phyloP scores from a whole-genome alignment of 345 rosid species.

The Carallia brachiata region DNA sequence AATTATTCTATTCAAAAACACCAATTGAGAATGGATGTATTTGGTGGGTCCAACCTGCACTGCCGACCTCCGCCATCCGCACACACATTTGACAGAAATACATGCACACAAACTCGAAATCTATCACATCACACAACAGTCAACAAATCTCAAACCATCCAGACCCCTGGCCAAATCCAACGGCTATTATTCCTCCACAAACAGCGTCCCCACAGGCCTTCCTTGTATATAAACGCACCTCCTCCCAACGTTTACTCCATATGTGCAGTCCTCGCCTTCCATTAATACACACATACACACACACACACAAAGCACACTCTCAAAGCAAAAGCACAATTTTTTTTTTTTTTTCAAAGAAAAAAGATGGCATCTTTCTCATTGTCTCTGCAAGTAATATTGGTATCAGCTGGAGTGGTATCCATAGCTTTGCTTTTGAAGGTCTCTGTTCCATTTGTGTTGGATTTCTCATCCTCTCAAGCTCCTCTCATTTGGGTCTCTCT shows the following conservation, averaged over 20 bases:
- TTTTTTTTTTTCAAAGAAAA: background rate
- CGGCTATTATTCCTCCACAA: conserved; percentile 9
- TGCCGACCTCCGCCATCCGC: background rate
- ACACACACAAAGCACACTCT: no score
- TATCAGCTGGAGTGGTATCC: conserved; percentile 38
- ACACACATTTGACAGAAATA: background rate
- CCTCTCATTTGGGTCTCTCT: conserved; percentile 43
- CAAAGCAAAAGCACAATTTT: no score
- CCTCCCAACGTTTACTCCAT: background rate
- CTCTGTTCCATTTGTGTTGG: conserved; percentile 35
- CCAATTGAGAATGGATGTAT: no score
- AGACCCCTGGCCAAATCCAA: background rate
- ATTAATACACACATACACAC: background rate
- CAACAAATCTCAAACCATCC: conserved; percentile 22
- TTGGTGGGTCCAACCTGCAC: no score
- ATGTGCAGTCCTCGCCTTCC: background rate
- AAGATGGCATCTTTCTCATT: conserved; percentile 15
- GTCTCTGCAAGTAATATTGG: conserved; percentile 30
- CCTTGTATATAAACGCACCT: conserved; percentile 22
- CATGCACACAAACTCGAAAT: background rate
- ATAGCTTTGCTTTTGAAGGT: conserved; percentile 31
- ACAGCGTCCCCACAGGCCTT: conserved; percentile 9
- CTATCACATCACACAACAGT: background rate
- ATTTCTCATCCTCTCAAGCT: conserved; percentile 33
- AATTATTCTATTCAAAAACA: no score